Conservation (phyloP, 148 eudicot species). For the Selenicereus undatus region DNA sequence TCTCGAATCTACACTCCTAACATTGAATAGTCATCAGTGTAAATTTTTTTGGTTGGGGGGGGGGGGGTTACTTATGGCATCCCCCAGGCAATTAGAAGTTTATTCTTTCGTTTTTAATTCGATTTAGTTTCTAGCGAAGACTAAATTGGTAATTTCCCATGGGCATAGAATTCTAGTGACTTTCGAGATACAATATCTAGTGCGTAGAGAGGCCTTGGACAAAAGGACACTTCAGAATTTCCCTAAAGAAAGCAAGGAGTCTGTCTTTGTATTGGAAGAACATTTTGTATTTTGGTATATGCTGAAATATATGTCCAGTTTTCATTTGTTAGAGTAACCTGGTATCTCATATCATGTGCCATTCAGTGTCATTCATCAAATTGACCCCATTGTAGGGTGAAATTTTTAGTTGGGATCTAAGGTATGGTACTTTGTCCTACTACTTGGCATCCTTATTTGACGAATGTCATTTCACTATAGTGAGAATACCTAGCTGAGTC, state of each 20-base stretch:
- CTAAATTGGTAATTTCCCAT: background rate
- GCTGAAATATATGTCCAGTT: background rate
- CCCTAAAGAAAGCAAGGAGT: background rate
- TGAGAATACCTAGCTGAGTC: background rate
- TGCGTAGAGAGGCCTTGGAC: background rate
- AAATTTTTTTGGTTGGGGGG: too few relatives aligned
- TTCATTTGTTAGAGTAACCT: background rate
- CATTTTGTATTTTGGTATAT: background rate
- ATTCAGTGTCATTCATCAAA: background rate
- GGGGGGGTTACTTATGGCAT: too few relatives aligned
- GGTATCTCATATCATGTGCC: background rate
- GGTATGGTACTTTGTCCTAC: background rate
- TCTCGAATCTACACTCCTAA: background rate
- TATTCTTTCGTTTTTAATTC: too few relatives aligned
- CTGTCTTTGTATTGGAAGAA: background rate
- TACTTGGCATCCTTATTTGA: background rate
- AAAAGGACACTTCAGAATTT: background rate
- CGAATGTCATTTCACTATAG: background rate
- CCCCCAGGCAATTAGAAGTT: background rate
- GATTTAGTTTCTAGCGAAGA: background rate
- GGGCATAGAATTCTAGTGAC: too few relatives aligned
- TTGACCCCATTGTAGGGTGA: slow-evolving; percentile 1
- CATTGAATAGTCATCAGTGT: background rate
- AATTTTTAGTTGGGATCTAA: background rate
- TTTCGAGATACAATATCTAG: background rate